Percentiles rank a stretch among this genome's conserved stretches.
phyloP scores from a whole-genome alignment of 2,329 filamentous ascomycete species.

The Akanthomyces muscarius region DNA sequence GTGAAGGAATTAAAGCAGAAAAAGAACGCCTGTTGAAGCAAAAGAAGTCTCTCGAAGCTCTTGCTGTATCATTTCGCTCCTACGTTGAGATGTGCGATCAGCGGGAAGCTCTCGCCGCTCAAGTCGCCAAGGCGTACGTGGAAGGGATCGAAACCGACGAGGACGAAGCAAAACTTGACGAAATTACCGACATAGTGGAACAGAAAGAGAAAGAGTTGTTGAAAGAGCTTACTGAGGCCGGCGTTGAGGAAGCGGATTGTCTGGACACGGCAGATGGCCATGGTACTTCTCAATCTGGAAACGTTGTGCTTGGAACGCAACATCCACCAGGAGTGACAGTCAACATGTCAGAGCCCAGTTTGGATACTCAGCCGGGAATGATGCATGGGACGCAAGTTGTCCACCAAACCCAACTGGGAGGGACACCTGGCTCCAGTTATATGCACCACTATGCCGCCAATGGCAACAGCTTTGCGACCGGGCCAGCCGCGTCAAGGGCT shows the following conservation, averaged over 20 bases:
- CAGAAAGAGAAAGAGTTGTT: constrained; percentile 41
- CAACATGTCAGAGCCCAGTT: constrained; percentile 32
- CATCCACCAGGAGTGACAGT: constrained; percentile 28
- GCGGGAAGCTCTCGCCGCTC: constrained; percentile 43
- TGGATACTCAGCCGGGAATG: constrained; percentile 29
- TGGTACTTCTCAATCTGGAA: constrained; percentile 18
- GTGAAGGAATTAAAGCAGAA: constrained; percentile 45
- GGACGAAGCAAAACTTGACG: constrained; percentile 47
- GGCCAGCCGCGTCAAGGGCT: neutral
- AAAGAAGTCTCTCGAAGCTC: constrained; percentile 39
- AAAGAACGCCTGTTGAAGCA: constrained; percentile 46
- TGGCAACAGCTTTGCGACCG: neutral
- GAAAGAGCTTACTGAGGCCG: constrained; percentile 39
- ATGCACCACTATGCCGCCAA: constrained; percentile 21
- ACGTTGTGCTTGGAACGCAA: constrained; percentile 43
- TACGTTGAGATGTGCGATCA: constrained; percentile 41
- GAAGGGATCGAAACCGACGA: constrained; percentile 49
- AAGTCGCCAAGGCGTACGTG: constrained; percentile 48
- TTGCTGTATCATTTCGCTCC: constrained; percentile 39
- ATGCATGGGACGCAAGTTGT: constrained; percentile 45
- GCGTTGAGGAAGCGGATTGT: constrained; percentile 40
- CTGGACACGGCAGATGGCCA: constrained; percentile 27
- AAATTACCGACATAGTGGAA: constrained; percentile 43
- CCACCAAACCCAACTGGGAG: constrained; percentile 47
- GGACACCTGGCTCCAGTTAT: constrained; percentile 22